Percentiles rank a stretch among this genome's conserved stretches.
These are phyloP conservation scores for Linaria vulgaris DNA, from an alignment of 257 asterid species.

Conservation along the genomic window DNA sequence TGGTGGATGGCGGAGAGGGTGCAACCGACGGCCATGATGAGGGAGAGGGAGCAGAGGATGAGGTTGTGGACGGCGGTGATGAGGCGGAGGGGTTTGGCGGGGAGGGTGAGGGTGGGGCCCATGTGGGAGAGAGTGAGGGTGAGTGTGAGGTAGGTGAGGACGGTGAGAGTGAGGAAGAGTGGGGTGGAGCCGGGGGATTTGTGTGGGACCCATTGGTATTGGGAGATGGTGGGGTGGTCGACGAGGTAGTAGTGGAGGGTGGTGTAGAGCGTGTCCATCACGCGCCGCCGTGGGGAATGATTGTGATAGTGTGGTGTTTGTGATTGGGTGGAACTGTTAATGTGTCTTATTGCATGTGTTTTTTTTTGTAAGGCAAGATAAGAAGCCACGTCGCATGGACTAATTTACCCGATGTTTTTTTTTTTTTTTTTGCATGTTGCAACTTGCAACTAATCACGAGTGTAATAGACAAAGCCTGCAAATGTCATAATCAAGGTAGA, in stretches of 20 bases:
- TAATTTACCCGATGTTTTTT: too few relatives aligned
- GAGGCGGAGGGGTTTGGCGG: conserved; percentile 45
- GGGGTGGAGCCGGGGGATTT: conserved; percentile 48
- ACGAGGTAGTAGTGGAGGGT: conserved; percentile 50
- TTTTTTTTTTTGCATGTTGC: too few relatives aligned
- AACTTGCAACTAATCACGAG: too few relatives aligned
- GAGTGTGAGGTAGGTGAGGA: conserved; percentile 43
- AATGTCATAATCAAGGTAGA: too few relatives aligned
- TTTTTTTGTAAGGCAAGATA: too few relatives aligned
- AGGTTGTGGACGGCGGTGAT: conserved; percentile 53
- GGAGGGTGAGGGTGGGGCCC: conserved; percentile 39
- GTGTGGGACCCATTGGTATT: conserved; percentile 51
- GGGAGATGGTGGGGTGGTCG: conserved; percentile 49
- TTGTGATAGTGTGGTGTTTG: too few relatives aligned
- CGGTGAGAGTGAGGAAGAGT: conserved; percentile 40
- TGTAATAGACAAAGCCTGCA: too few relatives aligned
- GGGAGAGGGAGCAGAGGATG: conserved; percentile 55
- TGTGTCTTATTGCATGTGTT: too few relatives aligned
- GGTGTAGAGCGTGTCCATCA: conserved; percentile 38
- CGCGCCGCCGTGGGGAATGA: neutral
- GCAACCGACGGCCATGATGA: conserved; percentile 63
- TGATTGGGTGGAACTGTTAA: too few relatives aligned
- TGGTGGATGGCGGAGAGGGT: conserved; percentile 54
- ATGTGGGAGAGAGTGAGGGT: conserved; percentile 46
- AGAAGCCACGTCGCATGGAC: too few relatives aligned